Evolutionary conservation across 75 land plant species (phyloP), one percentile per base, ranked within the genome.

Genomic region (Picea glauca): DNA sequence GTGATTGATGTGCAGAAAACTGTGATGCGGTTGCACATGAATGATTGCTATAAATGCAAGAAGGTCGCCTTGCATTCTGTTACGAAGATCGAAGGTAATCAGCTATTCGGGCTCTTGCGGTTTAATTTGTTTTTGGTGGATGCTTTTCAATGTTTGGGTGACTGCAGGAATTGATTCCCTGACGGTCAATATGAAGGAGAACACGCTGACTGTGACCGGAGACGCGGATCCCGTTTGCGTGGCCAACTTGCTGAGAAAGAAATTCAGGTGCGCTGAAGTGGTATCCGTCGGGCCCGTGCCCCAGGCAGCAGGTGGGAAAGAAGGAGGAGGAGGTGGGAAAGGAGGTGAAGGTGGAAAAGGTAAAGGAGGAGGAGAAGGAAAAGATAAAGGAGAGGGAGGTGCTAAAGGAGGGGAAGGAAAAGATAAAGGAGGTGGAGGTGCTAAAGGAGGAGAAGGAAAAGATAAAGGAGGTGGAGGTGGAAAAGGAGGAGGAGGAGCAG

Each of bases 41-140:
- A 50, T 9, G 73, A 20, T 5, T 70, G 73, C 73, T 70, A 70
- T 46, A 70, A 70, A 70, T 70, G 73, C 73, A 70, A 70, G 50
- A 70, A 46, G 6, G 73, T 70, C 17, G 73, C 73, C 26, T 70
- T 70, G 73, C 73, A 70, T 7, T 70, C 73, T 70, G 73, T 70
- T 21, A 40, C 73, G 0, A 38, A 46, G 3, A 70, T 70, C 7
- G 73, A 70, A 20, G 73, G 73, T 70, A 40, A 43, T 0, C 6
- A 5, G 6, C 8, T 46, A 46, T 46, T 46, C 0, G 7, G 50
- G 50, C 5, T 46, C 50, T 46, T 46, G 50, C 8, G 50, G 5
- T 6, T 5, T 46, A 46, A 46, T 46, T 46, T 46, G 50, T 46
- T 46, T 46, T 46, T 6, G 50, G 8, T 46, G 8, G 50, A 50